Base-by-base conservation (phyloP, 2,329 filamentous ascomycete genomes). In the Fusarium neocosmosporiellum region DNA sequence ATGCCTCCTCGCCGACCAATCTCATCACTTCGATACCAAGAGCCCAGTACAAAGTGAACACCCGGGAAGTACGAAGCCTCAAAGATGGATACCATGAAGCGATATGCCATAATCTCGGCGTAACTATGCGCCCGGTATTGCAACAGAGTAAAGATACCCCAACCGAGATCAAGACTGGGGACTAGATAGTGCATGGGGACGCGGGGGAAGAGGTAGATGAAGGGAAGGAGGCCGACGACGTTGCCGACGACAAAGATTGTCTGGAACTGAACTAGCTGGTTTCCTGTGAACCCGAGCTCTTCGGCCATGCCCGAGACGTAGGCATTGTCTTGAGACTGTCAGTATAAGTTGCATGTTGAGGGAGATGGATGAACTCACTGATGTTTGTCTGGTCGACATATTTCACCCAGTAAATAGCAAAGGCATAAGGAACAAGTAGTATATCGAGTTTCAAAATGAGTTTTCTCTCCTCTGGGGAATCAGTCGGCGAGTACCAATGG, bases 371-470 rank as follows among this genome's bases (percentile, higher is more conserved):
- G 1, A 13, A 31, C 69, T n/a, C 24, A 73, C 71, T 73, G 62
- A 72, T 73, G 33, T 73, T 73, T 11, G 63, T 73, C n/a, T 72
- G 71, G 34, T 73, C 71, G 18, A 73, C 66, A 59, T 73, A 73
- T 34, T 73, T 73, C 14, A 73, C 71, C 71, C 71, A 73, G 37
- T 73, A 73, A 1, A 72, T 46, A 24, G 63, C 61, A 33, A 73
- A 73, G 1, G 71, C 71, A 29, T 89, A 90, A 0, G 88, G 87
- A 0, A 90, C 85, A 36, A 90, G 86, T 1, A 90, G 77, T 0
- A 87, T 75, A 67, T 90, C 88, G 11, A 90, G 83, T 74, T 90
- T 90, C n/a, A 85, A 60, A 37, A 90, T 86, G 4, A 90, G 80
- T 66, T 81, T 76, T 33, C 53, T 66, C 14, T 75, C 74, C 13